Evolutionary conservation across 2,329 filamentous ascomycete genomes (phyloP).

Genomic region (Sclerotinia subarctica): DNA sequence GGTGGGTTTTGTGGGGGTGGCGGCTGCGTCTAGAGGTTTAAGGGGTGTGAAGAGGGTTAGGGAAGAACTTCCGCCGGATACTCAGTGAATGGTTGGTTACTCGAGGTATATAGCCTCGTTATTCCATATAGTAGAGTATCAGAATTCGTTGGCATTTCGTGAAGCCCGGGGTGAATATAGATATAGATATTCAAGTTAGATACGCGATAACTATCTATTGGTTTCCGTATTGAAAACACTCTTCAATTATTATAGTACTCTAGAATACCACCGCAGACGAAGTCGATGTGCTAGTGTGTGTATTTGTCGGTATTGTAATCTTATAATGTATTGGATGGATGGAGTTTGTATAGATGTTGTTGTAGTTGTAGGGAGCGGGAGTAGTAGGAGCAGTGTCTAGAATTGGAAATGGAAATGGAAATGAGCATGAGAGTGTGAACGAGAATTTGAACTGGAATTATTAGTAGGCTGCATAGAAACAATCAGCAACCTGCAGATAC

Average conservation of each 20-base stretch:
- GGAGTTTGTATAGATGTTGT: background rate
- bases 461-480: too few species aligned
- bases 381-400: background rate
- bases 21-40: background rate
- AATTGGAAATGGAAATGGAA: background rate
- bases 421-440: background rate
- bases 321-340: background rate
- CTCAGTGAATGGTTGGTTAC: slow-evolving; percentile 22
- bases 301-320: background rate
- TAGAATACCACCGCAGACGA: too few species aligned
- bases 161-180: too few species aligned
- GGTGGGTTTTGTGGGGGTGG: slow-evolving; percentile 59
- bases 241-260: too few species aligned
- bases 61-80: slow-evolving; percentile 28
- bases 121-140: too few species aligned
- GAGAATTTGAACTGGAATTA: too few species aligned
- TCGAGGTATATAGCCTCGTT: background rate
- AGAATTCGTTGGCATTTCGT: too few species aligned
- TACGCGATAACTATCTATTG: too few species aligned
- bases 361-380: background rate
- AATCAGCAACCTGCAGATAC: too few species aligned
- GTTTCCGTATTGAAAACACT: too few species aligned
- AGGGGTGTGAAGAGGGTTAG: slow-evolving; percentile 9
- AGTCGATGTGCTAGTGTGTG: background rate
- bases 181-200: too few species aligned